phyloP scores from a whole-genome alignment of 73 alveolate genomes.

The Paramecium biaurelia region DNA sequence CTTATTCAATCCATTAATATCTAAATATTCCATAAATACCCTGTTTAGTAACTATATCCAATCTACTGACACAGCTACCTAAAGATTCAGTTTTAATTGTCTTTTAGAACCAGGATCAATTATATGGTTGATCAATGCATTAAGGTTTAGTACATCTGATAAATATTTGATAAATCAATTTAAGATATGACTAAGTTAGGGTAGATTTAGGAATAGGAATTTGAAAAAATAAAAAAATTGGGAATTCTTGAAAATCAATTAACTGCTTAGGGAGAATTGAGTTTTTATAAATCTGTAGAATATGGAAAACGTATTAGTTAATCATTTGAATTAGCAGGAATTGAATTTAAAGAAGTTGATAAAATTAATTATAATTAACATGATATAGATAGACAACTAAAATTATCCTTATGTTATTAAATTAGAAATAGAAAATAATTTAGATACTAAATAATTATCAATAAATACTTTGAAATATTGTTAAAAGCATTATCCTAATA shows the following conservation, averaged over 20 bases:
- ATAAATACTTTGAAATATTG: neutral
- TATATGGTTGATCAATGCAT: neutral
- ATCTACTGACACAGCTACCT: neutral
- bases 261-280: neutral
- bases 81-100: neutral
- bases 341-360: neutral
- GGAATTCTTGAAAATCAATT: neutral
- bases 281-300: neutral
- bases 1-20: neutral
- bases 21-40: neutral
- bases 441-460: neutral
- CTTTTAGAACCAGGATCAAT: neutral
- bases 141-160: neutral
- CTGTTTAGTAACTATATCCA: neutral
- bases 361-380: neutral
- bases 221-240: neutral
- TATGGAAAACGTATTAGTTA: neutral
- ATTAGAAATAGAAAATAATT: neutral
- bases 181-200: conserved; percentile 10
- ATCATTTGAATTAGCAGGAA: neutral
- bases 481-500: neutral
- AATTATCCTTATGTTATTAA: neutral
- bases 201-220: neutral
- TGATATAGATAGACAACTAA: neutral
- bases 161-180: neutral